These are phyloP conservation scores for Arabidopsis arenosa DNA, from an alignment of 345 rosid genomes.

Conservation along the genomic window DNA sequence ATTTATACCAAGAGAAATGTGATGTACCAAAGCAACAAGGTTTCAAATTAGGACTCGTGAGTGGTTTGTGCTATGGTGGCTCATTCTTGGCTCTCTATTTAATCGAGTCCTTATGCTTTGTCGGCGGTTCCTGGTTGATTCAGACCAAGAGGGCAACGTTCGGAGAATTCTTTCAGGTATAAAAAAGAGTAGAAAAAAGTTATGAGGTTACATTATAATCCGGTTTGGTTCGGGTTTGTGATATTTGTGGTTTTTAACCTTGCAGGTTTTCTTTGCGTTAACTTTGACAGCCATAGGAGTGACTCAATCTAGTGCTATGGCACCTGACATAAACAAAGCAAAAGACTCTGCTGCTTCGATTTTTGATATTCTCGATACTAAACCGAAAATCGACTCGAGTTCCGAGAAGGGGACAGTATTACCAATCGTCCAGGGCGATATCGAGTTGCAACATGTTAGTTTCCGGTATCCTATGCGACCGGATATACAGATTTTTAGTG, in stretches of 20 bases:
- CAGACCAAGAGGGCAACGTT: not conserved
- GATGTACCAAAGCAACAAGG: constrained; percentile 45
- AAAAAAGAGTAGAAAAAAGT: not conserved
- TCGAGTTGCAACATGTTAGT: not conserved
- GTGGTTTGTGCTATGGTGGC: constrained; percentile 44
- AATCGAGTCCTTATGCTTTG: not conserved
- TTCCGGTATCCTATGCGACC: not conserved
- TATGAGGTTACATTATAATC: not conserved
- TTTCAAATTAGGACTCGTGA: constrained; percentile 32
- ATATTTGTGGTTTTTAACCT: not conserved
- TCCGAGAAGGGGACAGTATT: not conserved
- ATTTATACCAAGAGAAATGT: constrained; percentile 45
- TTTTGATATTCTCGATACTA: not conserved
- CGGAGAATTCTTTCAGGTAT: not conserved
- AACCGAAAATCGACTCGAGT: not conserved
- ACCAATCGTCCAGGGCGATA: not conserved
- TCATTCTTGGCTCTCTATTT: constrained; percentile 34
- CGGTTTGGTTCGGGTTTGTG: not conserved
- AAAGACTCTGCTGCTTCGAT: not conserved
- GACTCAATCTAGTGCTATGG: not conserved
- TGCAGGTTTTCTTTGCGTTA: not conserved
- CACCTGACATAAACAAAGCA: not conserved
- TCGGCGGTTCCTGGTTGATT: not conserved
- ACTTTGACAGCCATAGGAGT: not conserved
- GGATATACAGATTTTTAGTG: not conserved